phyloP scores from a whole-genome alignment of 1,139 yeast genomes.

The Eremothecium sinecaudum region DNA sequence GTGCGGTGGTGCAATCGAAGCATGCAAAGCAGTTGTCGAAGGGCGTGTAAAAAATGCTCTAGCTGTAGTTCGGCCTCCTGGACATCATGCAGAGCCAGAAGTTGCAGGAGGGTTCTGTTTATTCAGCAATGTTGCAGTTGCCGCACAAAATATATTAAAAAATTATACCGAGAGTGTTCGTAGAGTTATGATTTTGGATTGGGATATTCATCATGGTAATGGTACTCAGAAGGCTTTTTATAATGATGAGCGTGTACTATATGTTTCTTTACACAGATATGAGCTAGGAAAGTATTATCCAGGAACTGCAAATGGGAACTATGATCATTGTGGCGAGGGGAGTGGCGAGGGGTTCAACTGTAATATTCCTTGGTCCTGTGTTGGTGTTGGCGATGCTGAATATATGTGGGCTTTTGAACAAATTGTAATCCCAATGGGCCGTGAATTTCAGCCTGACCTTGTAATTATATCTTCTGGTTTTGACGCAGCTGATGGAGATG shows the following conservation, averaged over 20 bases:
- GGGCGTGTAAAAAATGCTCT: constrained; percentile 84
- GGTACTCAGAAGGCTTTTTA: constrained; percentile 93
- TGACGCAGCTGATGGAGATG: constrained; percentile 98
- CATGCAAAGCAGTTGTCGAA: constrained; percentile 90
- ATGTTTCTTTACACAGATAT: constrained; percentile 83
- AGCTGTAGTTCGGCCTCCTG: constrained; percentile 97
- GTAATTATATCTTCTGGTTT: constrained; percentile 92
- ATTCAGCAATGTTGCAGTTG: constrained; percentile 94
- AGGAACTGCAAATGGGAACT: constrained; percentile 77
- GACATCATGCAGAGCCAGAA: constrained; percentile 98
- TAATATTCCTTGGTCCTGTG: constrained; percentile 90
- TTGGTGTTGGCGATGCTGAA: constrained; percentile 94
- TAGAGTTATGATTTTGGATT: constrained; percentile 75
- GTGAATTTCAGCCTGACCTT: constrained; percentile 87
- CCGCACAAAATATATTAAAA: constrained; percentile 76
- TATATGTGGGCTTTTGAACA: constrained; percentile 85
- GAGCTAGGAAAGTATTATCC: constrained; percentile 93
- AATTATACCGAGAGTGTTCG: constrained; percentile 83
- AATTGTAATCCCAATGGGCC: constrained; percentile 80
- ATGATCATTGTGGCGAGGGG: constrained; percentile 74
- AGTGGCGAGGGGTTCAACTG: constrained; percentile 78
- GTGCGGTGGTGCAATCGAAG: constrained; percentile 96
- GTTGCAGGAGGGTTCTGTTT: constrained; percentile 95
- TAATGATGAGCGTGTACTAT: constrained; percentile 82
- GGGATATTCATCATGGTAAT: constrained; percentile 98